A percentile compares a stretch with the other conserved stretches of the same genome.
phyloP scores from a whole-genome alignment of 108 stramenopile species.

The Conticribra guillardii region DNA sequence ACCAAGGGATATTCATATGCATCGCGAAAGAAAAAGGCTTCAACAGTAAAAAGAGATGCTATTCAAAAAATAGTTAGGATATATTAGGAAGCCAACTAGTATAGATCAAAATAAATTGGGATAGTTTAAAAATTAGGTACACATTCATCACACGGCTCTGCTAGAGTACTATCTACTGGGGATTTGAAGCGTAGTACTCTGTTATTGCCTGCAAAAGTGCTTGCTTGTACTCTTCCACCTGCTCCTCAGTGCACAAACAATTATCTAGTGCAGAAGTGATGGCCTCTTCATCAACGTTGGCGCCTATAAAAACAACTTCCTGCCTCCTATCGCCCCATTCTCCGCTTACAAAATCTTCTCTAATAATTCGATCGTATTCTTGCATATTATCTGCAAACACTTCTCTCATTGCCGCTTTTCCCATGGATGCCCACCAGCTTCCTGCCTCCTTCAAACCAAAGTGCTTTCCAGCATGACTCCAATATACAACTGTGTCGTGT shows the following conservation, averaged over 20 bases:
- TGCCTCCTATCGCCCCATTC: conserved; percentile 75
- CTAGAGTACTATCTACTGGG: background rate
- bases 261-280: conserved; percentile 52
- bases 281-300: conserved; percentile 30
- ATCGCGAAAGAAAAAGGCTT: too few species aligned
- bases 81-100: too few species aligned
- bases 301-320: conserved; percentile 78
- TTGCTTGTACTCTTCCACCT: conserved; percentile 47
- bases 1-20: background rate
- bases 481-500: conserved; percentile 87
- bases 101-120: too few species aligned
- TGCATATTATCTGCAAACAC: conserved; percentile 52
- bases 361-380: conserved; percentile 71
- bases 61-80: too few species aligned
- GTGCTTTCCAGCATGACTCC: conserved; percentile 91
- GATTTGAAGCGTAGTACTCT: conserved; percentile 12
- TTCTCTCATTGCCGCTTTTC: conserved; percentile 61
- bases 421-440: conserved; percentile 89
- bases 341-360: conserved; percentile 74
- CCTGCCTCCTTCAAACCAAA: conserved; percentile 82
- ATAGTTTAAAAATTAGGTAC: too few species aligned
- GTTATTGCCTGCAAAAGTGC: conserved; percentile 14
- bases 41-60: too few species aligned
- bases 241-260: conserved; percentile 55
- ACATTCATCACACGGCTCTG: too few species aligned